A percentile compares a stretch with the other conserved stretches of the same genome.
phyloP scores from a whole-genome alignment of 352 stramenopile species.

The Phytophthora cactorum region DNA sequence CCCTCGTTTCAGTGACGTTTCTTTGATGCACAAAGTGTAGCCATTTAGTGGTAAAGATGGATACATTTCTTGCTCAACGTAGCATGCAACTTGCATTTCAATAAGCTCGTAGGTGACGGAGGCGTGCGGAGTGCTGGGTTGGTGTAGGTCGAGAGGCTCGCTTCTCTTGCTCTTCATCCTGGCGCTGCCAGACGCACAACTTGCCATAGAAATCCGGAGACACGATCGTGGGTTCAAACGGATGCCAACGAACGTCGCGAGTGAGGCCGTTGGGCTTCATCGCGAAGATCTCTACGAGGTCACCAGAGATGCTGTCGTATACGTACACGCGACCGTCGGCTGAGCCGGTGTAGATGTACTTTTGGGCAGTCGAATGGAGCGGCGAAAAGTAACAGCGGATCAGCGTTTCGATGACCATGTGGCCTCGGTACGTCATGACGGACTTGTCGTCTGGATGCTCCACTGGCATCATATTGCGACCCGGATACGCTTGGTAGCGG shows the following conservation, averaged over 20 bases:
- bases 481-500: constrained; percentile 80
- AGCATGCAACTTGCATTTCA: constrained; percentile 1
- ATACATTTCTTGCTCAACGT: constrained; percentile 5
- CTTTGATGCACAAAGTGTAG: constrained; percentile 10
- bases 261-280: constrained; percentile 84
- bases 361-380: constrained; percentile 86
- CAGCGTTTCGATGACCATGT: constrained; percentile 83
- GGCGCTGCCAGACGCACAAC: constrained; percentile 81
- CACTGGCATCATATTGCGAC: constrained; percentile 56
- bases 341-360: constrained; percentile 88
- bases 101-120: constrained; percentile 2
- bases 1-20: constrained; percentile 12
- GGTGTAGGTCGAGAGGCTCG: not conserved
- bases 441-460: constrained; percentile 76
- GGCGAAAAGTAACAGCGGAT: constrained; percentile 89
- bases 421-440: constrained; percentile 86
- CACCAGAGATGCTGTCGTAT: constrained; percentile 76
- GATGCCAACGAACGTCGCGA: constrained; percentile 86
- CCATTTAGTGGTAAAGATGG: constrained; percentile 20
- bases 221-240: constrained; percentile 81
- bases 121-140: constrained; percentile 4
- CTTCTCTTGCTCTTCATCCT: constrained; percentile 35
- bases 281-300: constrained; percentile 79
- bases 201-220: constrained; percentile 89
- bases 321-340: constrained; percentile 86